Conservation (phyloP, 1,284 basidiomycete species). For the Trichosporon ovoides region DNA sequence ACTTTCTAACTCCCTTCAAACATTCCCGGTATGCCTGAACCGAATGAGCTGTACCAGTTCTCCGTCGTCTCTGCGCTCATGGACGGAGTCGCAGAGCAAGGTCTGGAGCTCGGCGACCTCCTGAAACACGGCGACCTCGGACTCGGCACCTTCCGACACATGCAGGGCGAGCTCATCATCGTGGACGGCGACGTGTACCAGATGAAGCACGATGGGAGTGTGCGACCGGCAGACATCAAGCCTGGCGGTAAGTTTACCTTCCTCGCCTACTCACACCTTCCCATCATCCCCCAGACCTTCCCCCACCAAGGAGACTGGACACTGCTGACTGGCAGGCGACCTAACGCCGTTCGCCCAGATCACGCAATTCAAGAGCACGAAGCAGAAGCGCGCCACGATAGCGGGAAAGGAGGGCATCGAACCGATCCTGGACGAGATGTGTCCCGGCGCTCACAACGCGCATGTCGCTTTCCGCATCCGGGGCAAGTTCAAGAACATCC, state of each 20-base stretch:
- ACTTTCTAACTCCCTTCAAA: not conserved
- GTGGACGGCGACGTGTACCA: constrained; percentile 15
- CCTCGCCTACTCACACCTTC: too few relatives aligned
- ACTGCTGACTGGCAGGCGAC: constrained; percentile 6
- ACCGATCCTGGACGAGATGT: constrained; percentile 3
- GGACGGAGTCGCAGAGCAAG: constrained; percentile 14
- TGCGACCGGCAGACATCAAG: not conserved
- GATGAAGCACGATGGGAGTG: constrained; percentile 18
- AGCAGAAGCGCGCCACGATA: not conserved
- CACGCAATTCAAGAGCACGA: constrained; percentile 5
- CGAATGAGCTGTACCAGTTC: constrained; percentile 16
- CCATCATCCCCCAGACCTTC: too few relatives aligned
- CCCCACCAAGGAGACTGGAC: too few relatives aligned
- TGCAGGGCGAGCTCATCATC: constrained; percentile 18
- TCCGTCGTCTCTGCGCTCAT: constrained; percentile 15
- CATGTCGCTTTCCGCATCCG: constrained; percentile 18
- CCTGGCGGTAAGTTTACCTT: not conserved
- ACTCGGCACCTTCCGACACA: constrained; percentile 15
- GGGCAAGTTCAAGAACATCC: constrained; percentile 15
- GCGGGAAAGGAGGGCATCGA: constrained; percentile 9
- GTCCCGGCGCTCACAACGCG: constrained; percentile 11
- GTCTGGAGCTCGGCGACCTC: constrained; percentile 7
- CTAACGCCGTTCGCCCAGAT: constrained; percentile 17
- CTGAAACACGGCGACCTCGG: constrained; percentile 15
- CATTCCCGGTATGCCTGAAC: not conserved